A percentile compares a stretch with the other conserved stretches of the same genome.
These are phyloP conservation scores for Thymus quinquecostatus DNA, from an alignment of 257 asterid genomes.

Conservation along the genomic window DNA sequence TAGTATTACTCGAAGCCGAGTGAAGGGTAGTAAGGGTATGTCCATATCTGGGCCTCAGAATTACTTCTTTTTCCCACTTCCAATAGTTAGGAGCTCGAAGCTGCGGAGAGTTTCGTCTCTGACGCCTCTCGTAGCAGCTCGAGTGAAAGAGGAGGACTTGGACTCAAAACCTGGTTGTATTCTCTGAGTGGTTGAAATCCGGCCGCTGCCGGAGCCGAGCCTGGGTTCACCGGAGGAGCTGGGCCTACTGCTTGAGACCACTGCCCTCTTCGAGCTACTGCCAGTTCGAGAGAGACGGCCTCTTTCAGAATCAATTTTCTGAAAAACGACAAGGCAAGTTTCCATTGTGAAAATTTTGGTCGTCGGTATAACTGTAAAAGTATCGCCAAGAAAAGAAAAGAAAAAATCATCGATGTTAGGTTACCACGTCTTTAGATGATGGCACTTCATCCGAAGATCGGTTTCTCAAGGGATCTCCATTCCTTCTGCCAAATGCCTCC, in stretches of 20 bases:
- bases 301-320: conserved; percentile 73
- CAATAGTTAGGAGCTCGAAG: conserved; percentile 76
- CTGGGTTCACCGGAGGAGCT: conserved; percentile 80
- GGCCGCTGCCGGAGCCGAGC: conserved; percentile 64
- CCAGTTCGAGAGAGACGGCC: conserved; percentile 63
- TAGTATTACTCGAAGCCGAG: background rate
- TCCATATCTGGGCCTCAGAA: background rate
- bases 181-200: conserved; percentile 66
- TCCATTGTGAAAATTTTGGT: background rate
- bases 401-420: conserved; percentile 9
- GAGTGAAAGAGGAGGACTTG: conserved; percentile 71
- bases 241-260: conserved; percentile 71
- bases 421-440: conserved; percentile 73
- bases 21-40: background rate
- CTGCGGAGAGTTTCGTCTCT: conserved; percentile 78
- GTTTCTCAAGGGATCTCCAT: conserved; percentile 61
- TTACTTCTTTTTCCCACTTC: conserved; percentile 72
- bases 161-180: conserved; percentile 76
- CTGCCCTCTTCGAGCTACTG: conserved; percentile 70
- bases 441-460: conserved; percentile 60
- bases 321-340: conserved; percentile 22
- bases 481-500: conserved; percentile 65
- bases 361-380: background rate
- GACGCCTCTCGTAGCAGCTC: conserved; percentile 58
- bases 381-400: background rate